Evolutionary conservation across 768 basidiomycete genomes (phyloP), one percentile per base, ranked within the genome.

Genomic region (Ramaria sp.): DNA sequence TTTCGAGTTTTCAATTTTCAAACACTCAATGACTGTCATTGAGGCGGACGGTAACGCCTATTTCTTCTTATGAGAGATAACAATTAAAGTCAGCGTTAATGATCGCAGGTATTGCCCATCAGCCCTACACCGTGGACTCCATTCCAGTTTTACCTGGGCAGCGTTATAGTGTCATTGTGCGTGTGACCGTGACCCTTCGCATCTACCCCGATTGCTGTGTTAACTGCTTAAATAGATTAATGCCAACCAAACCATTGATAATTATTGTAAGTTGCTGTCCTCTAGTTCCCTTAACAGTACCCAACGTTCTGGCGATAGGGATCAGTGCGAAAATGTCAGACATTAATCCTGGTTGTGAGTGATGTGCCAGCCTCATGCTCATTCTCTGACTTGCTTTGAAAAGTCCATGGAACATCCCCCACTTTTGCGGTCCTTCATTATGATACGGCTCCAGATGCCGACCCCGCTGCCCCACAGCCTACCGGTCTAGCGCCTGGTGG

Each of bases 351-450:
- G 13, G 13, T 13, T 37, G 34, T 37, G 9, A 37, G 34, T 27
- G 27, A 27, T 27, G 27, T 27, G 27, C 27, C 27, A 27, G 2
- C 5, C 27, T 5, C 27, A 27, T 37, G 34, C 13, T 37, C 50
- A 13, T 10, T 37, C 13, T 37, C 34, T 37, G 34, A 37, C 34
- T 37, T 37, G 54, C 22, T 17, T n/a, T 19, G 54, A 55, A 27
- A 27, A 27, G 27, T 27, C 27, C 27, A 27, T 27, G 27, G 27
- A 27, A 27, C 27, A 5, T 27, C 27, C 27, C 27, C 27, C 31
- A 55, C 43, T 7, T 79, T 76, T 11, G 82, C 78, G 1, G 78
- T 81, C 49, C 66, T 81, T 4, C 73, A 76, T 12, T 82, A 82
- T 63, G 59, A 42, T 11, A 76, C 76, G 15, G 78, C 76, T 0